phyloP scores from a whole-genome alignment of 1,139 yeast species.

The Zygosaccharomyces pseudobailii region DNA sequence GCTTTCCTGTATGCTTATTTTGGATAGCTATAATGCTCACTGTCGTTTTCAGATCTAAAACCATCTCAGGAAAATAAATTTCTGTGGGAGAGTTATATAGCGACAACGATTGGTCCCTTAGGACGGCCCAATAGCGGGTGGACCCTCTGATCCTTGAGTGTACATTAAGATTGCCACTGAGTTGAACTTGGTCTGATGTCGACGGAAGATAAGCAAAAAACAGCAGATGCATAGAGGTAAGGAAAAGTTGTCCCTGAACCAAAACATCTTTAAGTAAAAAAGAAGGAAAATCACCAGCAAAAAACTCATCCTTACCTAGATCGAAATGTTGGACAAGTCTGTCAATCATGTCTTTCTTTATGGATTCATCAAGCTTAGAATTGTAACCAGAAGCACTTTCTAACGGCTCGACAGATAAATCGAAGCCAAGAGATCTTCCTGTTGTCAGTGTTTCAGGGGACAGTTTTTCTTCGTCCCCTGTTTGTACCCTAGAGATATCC shows the following conservation, averaged over 20 bases:
- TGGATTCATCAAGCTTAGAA: neutral
- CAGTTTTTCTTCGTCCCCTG: neutral
- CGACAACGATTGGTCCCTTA: constrained; percentile 64
- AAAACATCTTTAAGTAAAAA: constrained; percentile 83
- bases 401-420: neutral
- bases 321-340: constrained; percentile 37
- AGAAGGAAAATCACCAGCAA: constrained; percentile 57
- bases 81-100: constrained; percentile 71
- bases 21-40: constrained; percentile 46
- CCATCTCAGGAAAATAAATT: constrained; percentile 72
- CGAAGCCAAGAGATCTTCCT: neutral
- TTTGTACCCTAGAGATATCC: neutral
- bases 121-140: constrained; percentile 68
- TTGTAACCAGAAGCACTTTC: neutral
- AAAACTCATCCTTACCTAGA: constrained; percentile 46
- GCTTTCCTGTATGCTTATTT: constrained; percentile 14
- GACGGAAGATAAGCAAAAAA: constrained; percentile 83
- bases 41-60: constrained; percentile 68
- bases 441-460: neutral
- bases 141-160: constrained; percentile 24
- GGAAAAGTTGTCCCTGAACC: constrained; percentile 76
- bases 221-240: constrained; percentile 60
- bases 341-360: constrained; percentile 28
- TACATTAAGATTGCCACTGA: constrained; percentile 34
- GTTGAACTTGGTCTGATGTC: constrained; percentile 25